These are phyloP conservation scores for Verticillium nubilum DNA, from an alignment of 2,329 filamentous ascomycete genomes.

Conservation along the genomic window DNA sequence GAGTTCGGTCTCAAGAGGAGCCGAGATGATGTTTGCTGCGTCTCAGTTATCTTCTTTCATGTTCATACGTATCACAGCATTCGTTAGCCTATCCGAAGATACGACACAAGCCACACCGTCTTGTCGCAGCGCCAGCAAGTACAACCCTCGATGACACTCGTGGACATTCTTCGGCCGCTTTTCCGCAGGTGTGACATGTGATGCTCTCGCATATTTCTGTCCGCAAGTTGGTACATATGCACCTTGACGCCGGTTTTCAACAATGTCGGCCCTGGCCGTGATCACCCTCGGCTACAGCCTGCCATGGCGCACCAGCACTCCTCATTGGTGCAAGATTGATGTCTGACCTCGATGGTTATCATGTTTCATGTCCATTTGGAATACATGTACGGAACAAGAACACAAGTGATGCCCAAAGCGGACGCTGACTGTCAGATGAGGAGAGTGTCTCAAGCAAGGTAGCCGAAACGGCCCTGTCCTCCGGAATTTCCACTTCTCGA, in stretches of 20 bases:
- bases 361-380: neutral
- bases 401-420: neutral
- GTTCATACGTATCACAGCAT: neutral
- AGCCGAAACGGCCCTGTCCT: neutral
- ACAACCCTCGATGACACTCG: neutral
- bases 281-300: neutral
- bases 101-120: neutral
- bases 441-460: neutral
- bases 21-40: too few relatives aligned
- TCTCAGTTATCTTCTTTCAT: neutral
- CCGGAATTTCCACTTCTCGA: neutral
- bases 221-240: neutral
- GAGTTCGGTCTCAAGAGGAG: too few relatives aligned
- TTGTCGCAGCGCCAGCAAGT: neutral
- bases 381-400: neutral
- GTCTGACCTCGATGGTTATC: neutral
- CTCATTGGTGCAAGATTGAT: constrained; percentile 2
- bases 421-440: neutral
- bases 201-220: neutral
- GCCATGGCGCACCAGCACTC: neutral
- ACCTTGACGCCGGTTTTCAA: neutral
- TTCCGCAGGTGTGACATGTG: neutral
- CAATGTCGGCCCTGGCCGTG: neutral
- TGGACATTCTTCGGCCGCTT: neutral
- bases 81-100: neutral